Evolutionary conservation across 2,329 filamentous ascomycete species (phyloP).

Genomic region (Plectosphaerella plurivora): DNA sequence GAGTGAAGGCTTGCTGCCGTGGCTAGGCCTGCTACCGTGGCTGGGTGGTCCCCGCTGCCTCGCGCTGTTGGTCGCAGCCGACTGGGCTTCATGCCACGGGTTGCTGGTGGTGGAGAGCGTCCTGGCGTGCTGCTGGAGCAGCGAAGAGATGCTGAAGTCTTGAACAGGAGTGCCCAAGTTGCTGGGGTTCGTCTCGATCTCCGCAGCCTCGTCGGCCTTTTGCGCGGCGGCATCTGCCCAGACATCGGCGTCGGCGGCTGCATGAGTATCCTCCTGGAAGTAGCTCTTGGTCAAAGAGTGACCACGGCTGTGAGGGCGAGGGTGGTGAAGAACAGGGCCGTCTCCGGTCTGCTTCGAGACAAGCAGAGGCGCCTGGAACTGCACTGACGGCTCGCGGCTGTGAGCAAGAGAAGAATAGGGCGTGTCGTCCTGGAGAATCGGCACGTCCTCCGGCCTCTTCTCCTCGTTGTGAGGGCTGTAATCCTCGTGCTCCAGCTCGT

Average conservation of each 20-base stretch:
- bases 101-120: conserved; percentile 55
- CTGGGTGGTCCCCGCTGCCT: conserved; percentile 21
- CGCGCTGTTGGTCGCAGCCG: conserved; percentile 29
- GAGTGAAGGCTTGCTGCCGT: conserved; percentile 64
- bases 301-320: conserved; percentile 67
- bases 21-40: conserved; percentile 36
- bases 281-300: conserved; percentile 68
- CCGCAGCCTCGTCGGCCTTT: conserved; percentile 51
- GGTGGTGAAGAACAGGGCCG: conserved; percentile 62
- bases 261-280: conserved; percentile 46
- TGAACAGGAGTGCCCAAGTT: conserved; percentile 62
- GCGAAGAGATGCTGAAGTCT: conserved; percentile 39
- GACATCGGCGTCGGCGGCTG: conserved; percentile 29
- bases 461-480: conserved; percentile 60
- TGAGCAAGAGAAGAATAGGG: conserved; percentile 23
- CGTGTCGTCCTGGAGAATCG: background rate
- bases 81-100: conserved; percentile 54
- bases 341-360: conserved; percentile 51
- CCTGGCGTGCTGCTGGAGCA: conserved; percentile 44
- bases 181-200: conserved; percentile 71
- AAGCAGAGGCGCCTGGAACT: conserved; percentile 42
- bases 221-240: conserved; percentile 34
- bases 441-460: conserved; percentile 1
- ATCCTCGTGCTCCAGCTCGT: conserved; percentile 74
- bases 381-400: conserved; percentile 38